Evolutionary conservation across 164 flowering plant genomes (phyloP).

Genomic region (Amborella trichopoda): DNA sequence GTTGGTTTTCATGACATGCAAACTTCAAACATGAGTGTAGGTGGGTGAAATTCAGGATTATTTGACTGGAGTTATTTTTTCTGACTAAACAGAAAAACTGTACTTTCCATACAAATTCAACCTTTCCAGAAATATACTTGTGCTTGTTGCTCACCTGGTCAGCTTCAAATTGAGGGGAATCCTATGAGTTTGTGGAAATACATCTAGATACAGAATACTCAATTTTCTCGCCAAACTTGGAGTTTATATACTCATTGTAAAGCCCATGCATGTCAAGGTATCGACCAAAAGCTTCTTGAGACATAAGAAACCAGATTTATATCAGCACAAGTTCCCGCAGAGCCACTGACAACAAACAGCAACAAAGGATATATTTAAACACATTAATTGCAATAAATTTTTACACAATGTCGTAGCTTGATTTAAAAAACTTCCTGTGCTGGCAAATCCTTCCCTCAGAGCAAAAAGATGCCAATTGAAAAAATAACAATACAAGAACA

Average conservation of each 20-base stretch:
- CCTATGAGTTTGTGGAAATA: slow-evolving; percentile 51
- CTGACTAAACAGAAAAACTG: not conserved
- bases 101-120: not conserved
- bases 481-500: too few species aligned
- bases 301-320: slow-evolving; percentile 4
- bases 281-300: slow-evolving; percentile 81
- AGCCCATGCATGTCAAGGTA: slow-evolving; percentile 90
- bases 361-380: too few species aligned
- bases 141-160: slow-evolving; percentile 39
- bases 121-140: not conserved
- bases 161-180: slow-evolving; percentile 57
- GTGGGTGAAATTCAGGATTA: too few species aligned
- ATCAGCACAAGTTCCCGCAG: not conserved
- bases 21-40: too few species aligned
- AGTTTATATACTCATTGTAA: slow-evolving; percentile 72
- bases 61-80: too few species aligned
- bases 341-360: too few species aligned
- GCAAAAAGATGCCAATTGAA: too few species aligned
- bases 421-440: too few species aligned
- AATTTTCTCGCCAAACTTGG: slow-evolving; percentile 70
- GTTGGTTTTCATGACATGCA: too few species aligned
- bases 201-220: slow-evolving; percentile 81
- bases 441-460: too few species aligned
- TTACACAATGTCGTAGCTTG: too few species aligned
- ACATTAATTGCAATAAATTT: too few species aligned